Evolutionary conservation across 805 yeast genomes (phyloP), one percentile per base, ranked within the genome.

Genomic region (Metschnikowia corniflorae): DNA sequence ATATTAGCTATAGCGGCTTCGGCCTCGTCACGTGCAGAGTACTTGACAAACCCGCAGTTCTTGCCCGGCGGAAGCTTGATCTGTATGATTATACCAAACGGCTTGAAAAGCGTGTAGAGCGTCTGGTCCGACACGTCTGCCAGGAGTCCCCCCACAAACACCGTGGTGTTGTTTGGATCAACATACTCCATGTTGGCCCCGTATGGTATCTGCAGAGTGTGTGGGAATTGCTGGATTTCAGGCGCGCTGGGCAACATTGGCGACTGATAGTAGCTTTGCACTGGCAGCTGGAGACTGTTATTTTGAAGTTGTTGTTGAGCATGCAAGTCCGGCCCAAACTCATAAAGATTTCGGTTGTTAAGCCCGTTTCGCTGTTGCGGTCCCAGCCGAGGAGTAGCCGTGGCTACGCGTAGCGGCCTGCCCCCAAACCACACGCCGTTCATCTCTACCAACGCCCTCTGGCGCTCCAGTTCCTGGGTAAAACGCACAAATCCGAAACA

Each of bases 31-130:
- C 95, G 70, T 35, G 81, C 77, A 26, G 78, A 75, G 57, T 75
- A 88, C 59, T 86, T 94, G 36, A 88, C 87, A 63, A 89, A 87
- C 1, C 95, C 96, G 62, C 95, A 86, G 43, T 84, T 83, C 53
- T 83, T 84, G 10, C 87, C 91, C 5, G 79, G 75, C 5, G 94
- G 94, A 35, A 84, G 81, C 51, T 81, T 82, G 28, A 84, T 82
- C 46, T 78, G 81, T 18, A 72, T 60, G 23, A 84, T 78, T 14
- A 65, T 57, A n/a, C 94, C 94, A 62, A 80, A 83, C 13, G 87
- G 86, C 56, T 76, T 75, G 59, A 84, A 84, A 14, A 83, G 55
- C 0, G 78, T 67, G 37, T 70, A 68, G 23, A 84, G 58, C 3
- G 85, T 76, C 29, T 70, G 74, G 48, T 82, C 93, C 10, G 71